Evolutionary conservation across 169 alveolate species (phyloP).

Genomic region (Cyclospora cayetanensis): DNA sequence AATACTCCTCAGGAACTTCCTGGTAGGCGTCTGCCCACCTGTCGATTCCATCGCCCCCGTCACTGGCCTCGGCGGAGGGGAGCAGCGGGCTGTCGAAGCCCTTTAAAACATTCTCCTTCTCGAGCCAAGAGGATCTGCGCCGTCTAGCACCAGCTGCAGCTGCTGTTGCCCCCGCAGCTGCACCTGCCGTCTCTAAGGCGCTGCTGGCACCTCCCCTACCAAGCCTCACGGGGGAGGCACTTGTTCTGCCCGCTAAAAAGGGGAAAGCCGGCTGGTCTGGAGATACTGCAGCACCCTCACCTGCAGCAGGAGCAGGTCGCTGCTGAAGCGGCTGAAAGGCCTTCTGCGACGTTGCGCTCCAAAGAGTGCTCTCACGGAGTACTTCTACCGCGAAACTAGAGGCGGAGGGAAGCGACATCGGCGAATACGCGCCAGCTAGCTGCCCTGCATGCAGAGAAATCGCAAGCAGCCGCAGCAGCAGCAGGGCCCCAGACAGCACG

Average conservation of each 20-base stretch:
- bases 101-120: not conserved
- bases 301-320: not conserved
- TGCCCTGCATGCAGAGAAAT: too few species aligned
- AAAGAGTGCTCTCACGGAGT: too few species aligned
- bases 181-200: not conserved
- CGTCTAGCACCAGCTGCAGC: constrained; percentile 15
- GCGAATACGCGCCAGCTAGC: too few species aligned
- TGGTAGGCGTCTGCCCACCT: constrained; percentile 12
- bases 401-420: too few species aligned
- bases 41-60: not conserved
- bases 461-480: too few species aligned
- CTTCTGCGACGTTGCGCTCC: too few species aligned
- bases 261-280: too few species aligned
- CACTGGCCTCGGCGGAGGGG: constrained; percentile 10
- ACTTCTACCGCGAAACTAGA: too few species aligned
- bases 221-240: too few species aligned
- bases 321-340: too few species aligned
- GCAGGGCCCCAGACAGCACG: too few species aligned
- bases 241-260: too few species aligned
- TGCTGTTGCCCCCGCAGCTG: constrained; percentile 53
- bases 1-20: not conserved
- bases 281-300: not conserved
- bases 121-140: not conserved
- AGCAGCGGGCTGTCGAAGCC: constrained; percentile 34
- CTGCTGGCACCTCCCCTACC: not conserved